Conservation (phyloP, 306 rosid genomes). For the Styphnolobium japonicum region DNA sequence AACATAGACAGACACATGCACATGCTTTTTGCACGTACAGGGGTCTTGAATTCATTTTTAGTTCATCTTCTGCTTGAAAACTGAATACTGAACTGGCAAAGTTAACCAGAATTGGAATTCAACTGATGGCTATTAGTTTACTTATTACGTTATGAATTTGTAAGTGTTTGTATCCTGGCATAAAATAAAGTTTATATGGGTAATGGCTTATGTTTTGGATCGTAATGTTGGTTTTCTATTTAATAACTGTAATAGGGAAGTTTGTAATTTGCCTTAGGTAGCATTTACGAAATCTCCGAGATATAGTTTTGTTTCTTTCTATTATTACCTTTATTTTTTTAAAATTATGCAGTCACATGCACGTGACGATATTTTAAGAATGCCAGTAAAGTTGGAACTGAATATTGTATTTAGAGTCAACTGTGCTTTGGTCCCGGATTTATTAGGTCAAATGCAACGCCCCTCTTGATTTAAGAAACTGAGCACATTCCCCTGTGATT, state of each 20-base stretch:
- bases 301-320: slow-evolving; percentile 2
- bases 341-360: background rate
- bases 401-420: background rate
- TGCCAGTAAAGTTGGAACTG: background rate
- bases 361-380: background rate
- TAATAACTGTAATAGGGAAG: background rate
- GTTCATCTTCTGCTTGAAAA: slow-evolving; percentile 2
- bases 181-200: background rate
- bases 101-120: slow-evolving; percentile 12
- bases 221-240: background rate
- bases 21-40: background rate
- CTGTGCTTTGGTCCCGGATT: background rate
- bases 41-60: slow-evolving; percentile 10
- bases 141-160: background rate
- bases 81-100: slow-evolving; percentile 10
- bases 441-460: background rate
- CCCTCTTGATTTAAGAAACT: background rate
- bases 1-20: slow-evolving; percentile 1
- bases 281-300: background rate
- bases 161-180: background rate
- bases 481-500: background rate
- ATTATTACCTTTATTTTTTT: background rate
- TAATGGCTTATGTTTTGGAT: background rate
- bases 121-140: slow-evolving; percentile 6
- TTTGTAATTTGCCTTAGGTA: background rate